Evolutionary conservation across 2,329 filamentous ascomycete genomes (phyloP), one percentile per base, ranked within the genome.

Genomic region (Curvularia hawaiiensis): DNA sequence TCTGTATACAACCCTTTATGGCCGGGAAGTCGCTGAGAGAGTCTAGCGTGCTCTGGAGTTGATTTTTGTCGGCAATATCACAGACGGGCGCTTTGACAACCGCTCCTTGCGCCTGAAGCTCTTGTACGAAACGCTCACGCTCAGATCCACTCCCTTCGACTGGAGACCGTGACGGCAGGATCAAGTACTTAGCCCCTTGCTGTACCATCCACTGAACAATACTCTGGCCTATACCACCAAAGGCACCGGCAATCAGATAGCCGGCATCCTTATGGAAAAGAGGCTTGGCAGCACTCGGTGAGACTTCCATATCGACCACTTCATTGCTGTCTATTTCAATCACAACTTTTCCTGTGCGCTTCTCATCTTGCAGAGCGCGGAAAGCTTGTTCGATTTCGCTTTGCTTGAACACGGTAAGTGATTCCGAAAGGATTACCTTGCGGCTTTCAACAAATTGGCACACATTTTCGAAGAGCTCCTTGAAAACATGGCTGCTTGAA

Each of bases 241-340:
- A 61, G 6, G 64, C 69, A 7, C 68, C 69, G 33, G 63, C 61
- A 6, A 73, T 28, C 0, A 73, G 14, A 39, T 70, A 73, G n/a
- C 62, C 60, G 1, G 62, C 61, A 6, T 69, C 52, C 16, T 31
- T 22, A 20, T 54, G 24, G 45, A 68, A 63, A 4, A 57, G 40
- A 26, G 20, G 28, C 31, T 50, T 54, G n/a, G 44, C 46, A 2
- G 18, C 31, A 43, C 39, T 44, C 9, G 51, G 28, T 5, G 44
- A 49, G 12, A 53, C 44, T 16, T 49, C 55, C 52, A 63, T 43
- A 12, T 53, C 46, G 1, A 63, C 51, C 20, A 61, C 20, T 6
- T 57, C 55, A 24, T 62, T 47, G 22, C 26, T 40, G 9, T 35
- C 41, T 30, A 68, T 57, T 22, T 62, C 43, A 9, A 61, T 38